phyloP scores from a whole-genome alignment of 2,329 filamentous ascomycete species.

The Fonsecaea erecta region DNA sequence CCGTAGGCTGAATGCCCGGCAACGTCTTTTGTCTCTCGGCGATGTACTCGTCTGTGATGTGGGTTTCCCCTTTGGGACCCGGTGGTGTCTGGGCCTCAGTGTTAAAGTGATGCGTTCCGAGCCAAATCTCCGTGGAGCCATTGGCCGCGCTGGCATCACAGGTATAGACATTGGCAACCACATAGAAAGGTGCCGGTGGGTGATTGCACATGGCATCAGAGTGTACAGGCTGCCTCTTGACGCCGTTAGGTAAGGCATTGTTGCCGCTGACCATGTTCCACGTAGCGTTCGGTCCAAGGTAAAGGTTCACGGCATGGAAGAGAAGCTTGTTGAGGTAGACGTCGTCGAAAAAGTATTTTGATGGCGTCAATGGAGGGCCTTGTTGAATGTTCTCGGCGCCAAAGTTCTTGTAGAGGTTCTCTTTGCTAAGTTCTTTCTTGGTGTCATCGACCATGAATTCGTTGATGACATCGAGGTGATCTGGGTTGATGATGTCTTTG shows the following conservation, averaged over 20 bases:
- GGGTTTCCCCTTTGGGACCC: slow-evolving; percentile 31
- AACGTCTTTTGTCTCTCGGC: slow-evolving; percentile 41
- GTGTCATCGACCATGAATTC: slow-evolving; percentile 58
- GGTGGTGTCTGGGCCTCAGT: slow-evolving; percentile 38
- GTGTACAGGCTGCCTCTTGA: slow-evolving; percentile 48
- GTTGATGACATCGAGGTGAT: slow-evolving; percentile 53
- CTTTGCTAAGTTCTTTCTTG: slow-evolving; percentile 37
- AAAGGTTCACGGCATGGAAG: slow-evolving; percentile 42
- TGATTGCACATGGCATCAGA: slow-evolving; percentile 54
- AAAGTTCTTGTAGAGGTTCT: slow-evolving; percentile 40
- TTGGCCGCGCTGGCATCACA: slow-evolving; percentile 52
- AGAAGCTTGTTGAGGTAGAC: slow-evolving; percentile 46
- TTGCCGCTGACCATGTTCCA: slow-evolving; percentile 41
- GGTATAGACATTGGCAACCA: slow-evolving; percentile 54
- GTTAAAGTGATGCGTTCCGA: slow-evolving; percentile 53
- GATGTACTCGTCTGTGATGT: slow-evolving; percentile 43
- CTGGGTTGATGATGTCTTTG: slow-evolving; percentile 24
- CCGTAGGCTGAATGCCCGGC: slow-evolving; percentile 46
- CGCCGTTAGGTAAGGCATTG: slow-evolving; percentile 45
- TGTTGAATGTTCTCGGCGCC: slow-evolving; percentile 49
- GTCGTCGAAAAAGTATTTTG: slow-evolving; percentile 30
- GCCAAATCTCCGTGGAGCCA: slow-evolving; percentile 58
- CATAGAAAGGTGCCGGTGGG: slow-evolving; percentile 50
- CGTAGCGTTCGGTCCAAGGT: slow-evolving; percentile 42
- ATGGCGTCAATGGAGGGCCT: slow-evolving; percentile 28